Evolutionary conservation across 2,329 filamentous ascomycete species (phyloP).

Genomic region (Diaporthe amygdali): DNA sequence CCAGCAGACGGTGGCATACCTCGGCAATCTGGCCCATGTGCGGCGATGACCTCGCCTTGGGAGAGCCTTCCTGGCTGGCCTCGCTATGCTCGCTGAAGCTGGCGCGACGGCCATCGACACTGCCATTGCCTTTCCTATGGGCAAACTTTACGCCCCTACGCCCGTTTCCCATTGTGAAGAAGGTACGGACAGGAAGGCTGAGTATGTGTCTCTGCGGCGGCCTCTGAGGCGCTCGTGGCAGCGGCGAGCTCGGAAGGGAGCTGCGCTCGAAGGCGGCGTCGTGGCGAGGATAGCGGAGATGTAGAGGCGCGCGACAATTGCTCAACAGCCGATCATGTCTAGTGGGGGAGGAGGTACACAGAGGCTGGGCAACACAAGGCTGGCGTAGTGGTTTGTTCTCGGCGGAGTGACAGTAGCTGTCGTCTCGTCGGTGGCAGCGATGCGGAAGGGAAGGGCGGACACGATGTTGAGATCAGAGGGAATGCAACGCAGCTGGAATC

Average conservation of each 20-base stretch:
- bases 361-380: background rate
- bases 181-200: background rate
- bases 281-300: background rate
- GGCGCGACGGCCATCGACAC: slow-evolving; percentile 62
- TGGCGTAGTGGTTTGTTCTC: background rate
- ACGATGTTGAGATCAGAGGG: background rate
- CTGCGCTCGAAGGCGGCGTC: slow-evolving; percentile 1
- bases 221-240: background rate
- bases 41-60: slow-evolving; percentile 34
- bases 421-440: background rate
- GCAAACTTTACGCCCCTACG: slow-evolving; percentile 62
- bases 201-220: background rate
- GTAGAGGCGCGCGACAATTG: background rate
- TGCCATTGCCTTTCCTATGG: slow-evolving; percentile 53
- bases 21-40: slow-evolving; percentile 46
- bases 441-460: background rate
- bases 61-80: slow-evolving; percentile 64
- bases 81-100: slow-evolving; percentile 77
- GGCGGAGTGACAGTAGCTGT: background rate
- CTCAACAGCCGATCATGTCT: slow-evolving; percentile 13
- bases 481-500: background rate
- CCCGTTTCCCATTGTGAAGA: slow-evolving; percentile 37
- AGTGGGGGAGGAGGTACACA: background rate
- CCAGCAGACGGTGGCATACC: slow-evolving; percentile 28
- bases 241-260: background rate